Evolutionary conservation across 2,329 filamentous ascomycete genomes (phyloP), one percentile per base, ranked within the genome.

Genomic region (Apiospora hydei): DNA sequence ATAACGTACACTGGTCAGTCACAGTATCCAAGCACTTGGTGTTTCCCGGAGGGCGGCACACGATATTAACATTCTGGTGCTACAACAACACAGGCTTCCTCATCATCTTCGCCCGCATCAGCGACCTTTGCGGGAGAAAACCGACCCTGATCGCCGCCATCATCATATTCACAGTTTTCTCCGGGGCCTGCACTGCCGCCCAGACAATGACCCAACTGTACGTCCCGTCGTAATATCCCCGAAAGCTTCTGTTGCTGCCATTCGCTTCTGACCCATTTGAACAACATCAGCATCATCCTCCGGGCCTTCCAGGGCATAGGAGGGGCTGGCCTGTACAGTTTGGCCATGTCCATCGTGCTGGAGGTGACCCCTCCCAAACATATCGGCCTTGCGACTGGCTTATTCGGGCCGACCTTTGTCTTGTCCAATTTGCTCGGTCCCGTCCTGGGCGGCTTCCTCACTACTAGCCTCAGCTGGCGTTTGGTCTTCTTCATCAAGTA

Each of bases 161-260:
- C 16, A 18, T 16, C 10, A 57, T 57, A 18, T 57, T 57, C 26
- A 57, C 51, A 5, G 1, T 3, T 1, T 57, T 57, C 51, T 57
- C 51, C 51, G 51, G 24, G 51, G 51, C 51, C 13, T 57, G 51
- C 16, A 24, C 24, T 57, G 24, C 2, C 24, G 51, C 51, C 14
- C 51, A 57, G 51, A 18, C 51, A 34, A 57, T 57, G 51, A 57
- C 51, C 7, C 51, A 57, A 13, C 51, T 57, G 51, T 57, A 30
- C 1, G 26, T 14, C 26, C 4, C 26, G 5, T 5, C 14, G 16
- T 16, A 4, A 16, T n/a, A 16, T n/a, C 47, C 21, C 14, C 13
- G 51, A 2, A 30, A 18, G 13, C 13, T 16, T 16, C 51, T 30
- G 51, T 57, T 16, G 24, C 6, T 5, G 34, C 34, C 14, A 16